phyloP scores from a whole-genome alignment of 306 rosid genomes.

The Abrus pulchellus region DNA sequence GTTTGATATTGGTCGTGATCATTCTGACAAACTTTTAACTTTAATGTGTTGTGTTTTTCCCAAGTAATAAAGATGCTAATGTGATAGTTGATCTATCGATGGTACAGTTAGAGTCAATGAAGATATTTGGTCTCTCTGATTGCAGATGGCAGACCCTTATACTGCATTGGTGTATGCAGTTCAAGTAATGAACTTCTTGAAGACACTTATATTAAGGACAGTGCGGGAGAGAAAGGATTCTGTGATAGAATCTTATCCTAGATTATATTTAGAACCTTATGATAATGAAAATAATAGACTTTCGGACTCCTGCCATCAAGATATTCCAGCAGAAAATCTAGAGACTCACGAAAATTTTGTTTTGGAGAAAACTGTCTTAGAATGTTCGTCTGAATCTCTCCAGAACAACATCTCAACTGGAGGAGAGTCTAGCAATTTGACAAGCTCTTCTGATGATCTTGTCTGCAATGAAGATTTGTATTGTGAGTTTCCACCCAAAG shows the following conservation, averaged over 20 bases:
- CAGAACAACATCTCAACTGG: conserved; percentile 42
- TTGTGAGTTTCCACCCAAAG: conserved; percentile 56
- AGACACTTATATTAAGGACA: conserved; percentile 71
- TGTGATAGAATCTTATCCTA: conserved; percentile 54
- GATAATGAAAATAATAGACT: conserved; percentile 63
- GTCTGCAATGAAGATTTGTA: conserved; percentile 43
- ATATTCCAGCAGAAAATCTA: conserved; percentile 49
- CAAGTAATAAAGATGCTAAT: conserved; percentile 3
- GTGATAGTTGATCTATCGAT: conserved; percentile 22
- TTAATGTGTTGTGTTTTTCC: background rate
- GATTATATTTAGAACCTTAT: conserved; percentile 59
- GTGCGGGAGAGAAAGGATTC: conserved; percentile 70
- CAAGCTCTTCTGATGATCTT: conserved; percentile 55
- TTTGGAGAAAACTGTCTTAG: conserved; percentile 51
- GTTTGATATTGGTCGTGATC: background rate
- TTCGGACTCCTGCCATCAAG: conserved; percentile 54
- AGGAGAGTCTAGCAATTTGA: conserved; percentile 53
- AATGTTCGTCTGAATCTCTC: conserved; percentile 43
- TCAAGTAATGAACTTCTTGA: conserved; percentile 92
- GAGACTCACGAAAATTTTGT: conserved; percentile 50
- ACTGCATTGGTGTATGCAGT: conserved; percentile 93
- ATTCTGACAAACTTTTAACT: background rate
- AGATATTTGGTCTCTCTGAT: conserved; percentile 31
- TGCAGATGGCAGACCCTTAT: conserved; percentile 93
- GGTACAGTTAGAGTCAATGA: background rate